Evolutionary conservation across 371 early-diverging fungal genomes (phyloP), one percentile per base, ranked within the genome.

Genomic region (Apophysomyces elegans): DNA sequence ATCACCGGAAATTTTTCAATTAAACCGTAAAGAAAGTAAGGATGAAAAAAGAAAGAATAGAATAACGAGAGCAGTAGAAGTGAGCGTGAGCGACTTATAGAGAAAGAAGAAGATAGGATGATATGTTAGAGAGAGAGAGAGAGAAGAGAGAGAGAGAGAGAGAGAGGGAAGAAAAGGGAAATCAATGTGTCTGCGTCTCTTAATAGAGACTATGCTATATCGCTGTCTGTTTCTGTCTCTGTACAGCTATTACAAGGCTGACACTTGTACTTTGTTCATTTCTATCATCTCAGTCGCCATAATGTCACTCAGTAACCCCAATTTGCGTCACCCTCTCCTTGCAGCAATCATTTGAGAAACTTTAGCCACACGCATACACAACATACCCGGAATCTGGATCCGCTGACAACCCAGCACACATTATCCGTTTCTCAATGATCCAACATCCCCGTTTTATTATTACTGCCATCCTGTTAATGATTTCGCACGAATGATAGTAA

Each of bases 321-420:
- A 50, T 50, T 50, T 50, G 54, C 54, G 35, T 50, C 54, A 50
- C 21, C 54, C 21, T 21, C 54, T 50, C 7, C 41, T 5, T 50
- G 54, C 54, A 50, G 21, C 8, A 50, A 50, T 18, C n/a, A 50
- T 21, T 21, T 50, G 41, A 41, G 13, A 11, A 50, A n/a, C 54
- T 18, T 50, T 50, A 18, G 54, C 54, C 54, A 50, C 21, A 50
- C 54, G 54, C 54, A 50, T 50, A 50, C 16, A 50, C 8, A 50
- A 13, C 41, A 41, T 41, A 41, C 41, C 41, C 41, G 41, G 41
- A 13, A 41, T 41, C 41, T 41, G 41, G 41, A 41, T 41, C 41
- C 41, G 41, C 41, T 41, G 41, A 41, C 13, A 41, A 3, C 32
- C 32, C 32, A 26, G 2, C 32, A 26, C 32, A 26, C 32, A 26